Base-by-base conservation (phyloP, 2,329 filamentous ascomycete genomes). In the Cladophialophora bantiana region DNA sequence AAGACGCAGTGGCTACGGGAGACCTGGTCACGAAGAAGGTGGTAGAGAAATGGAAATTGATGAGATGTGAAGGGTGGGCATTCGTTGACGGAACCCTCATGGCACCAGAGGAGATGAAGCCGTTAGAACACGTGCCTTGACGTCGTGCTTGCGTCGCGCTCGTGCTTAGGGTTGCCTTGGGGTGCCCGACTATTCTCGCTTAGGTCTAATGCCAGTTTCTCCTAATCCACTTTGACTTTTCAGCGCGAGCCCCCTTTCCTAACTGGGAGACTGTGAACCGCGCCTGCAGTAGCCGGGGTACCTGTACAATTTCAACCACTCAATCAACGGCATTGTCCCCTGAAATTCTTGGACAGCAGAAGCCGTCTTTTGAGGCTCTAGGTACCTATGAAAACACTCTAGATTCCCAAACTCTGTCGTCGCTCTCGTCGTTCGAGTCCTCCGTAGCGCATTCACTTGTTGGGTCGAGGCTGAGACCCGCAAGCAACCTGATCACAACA, bases 1-100 rank as follows among this genome's bases (percentile, higher is more conserved):
- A 99, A 77, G 95, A 99, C 75, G 93, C 95, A 0, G 86, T 90
- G 55, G 92, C 94, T 0, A 94, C 96, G 0, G 95, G 94, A 0
- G 93, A 98, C 67, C 78, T 99, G 59, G 91, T 96, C 0, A 83
- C 90, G 55, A 83, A 88, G 58, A 91, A 89, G 77, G 84, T 96
- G 5, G 84, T 83, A 60, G 84, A 90, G 62, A 84, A 88, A 68
- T 97, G 93, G 92, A 86, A 84, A 68, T 78, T 79, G 36, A 82
- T 95, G 83, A 84, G 87, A 77, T 78, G 80, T 48, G 79, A 85
- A 26, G 93, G 93, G 0, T 97, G 92, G 90, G 82, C 71, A 40
- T 74, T 91, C 26, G 78, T 83, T 15, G 79, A 85, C 48, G 86
- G 83, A 3, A 70, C 70, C 53, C 70, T 81, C 56, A 70, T 80